Base-by-base conservation (phyloP, 2,329 filamentous ascomycete genomes). In the Beauveria australis region DNA sequence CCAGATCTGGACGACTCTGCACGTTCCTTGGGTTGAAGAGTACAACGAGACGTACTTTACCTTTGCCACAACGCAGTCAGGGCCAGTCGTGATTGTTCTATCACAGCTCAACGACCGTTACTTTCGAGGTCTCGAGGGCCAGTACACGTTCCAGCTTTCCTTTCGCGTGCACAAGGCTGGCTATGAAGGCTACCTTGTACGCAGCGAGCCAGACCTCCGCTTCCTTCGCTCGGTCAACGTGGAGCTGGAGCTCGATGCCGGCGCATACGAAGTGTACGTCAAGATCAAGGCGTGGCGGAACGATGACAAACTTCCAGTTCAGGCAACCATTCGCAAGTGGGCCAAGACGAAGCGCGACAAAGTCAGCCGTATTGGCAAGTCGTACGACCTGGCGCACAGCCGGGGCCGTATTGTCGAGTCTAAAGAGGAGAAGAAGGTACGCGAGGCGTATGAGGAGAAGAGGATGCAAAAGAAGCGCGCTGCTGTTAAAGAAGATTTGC, bases 141-240 rank as follows among this genome's bases (percentile, higher is more conserved):
- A 84, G 69, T 85, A 85, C 64, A 65, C 63, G 3, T 85, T 83
- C 68, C 73, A 77, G 24, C 70, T 85, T 10, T 76, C 79, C 47
- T 83, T 85, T 67, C 78, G 82, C 16, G 67, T 85, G 2, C 81
- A 85, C 72, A 77, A 68, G 66, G 75, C 71, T 52, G 77, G 70
- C 53, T 75, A 70, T 66, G 78, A 81, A 59, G 80, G 82, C 64
- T 83, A 83, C 64, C 74, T 84, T 16, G 79, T 83, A 16, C 79
- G 81, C 66, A 82, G 79, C 61, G 77, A 82, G 55, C 74, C 75
- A 37, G 77, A 79, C 40, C 80, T 81, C 62, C 73, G 81, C 26
- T 89, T 91, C 82, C 84, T 79, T 24, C 85, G 91, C 7, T 89
- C 88, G 1, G 87, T 92, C 44, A 92, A 88, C 55, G 86, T 89